A percentile compares a stretch with the other conserved stretches of the same genome.
Evolutionary conservation across 1,284 basidiomycete species (phyloP).

Genomic region (Gastroboletus turbinatus): DNA sequence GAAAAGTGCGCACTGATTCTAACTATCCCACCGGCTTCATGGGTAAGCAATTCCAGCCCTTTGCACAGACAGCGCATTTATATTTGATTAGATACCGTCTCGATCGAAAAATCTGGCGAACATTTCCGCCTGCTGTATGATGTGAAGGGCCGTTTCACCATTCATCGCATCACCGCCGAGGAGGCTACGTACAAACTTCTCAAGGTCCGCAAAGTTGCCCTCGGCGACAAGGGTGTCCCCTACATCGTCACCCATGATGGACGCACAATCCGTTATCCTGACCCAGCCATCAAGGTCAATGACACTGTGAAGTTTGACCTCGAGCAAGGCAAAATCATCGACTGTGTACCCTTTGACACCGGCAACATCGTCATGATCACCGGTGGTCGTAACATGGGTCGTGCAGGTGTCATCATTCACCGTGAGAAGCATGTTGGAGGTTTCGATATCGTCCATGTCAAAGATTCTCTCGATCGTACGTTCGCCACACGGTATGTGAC

Average conservation of each 20-base stretch:
- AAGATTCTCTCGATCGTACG: conserved; percentile 92
- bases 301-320: conserved; percentile 98
- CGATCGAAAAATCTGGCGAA: conserved; percentile 98
- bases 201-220: conserved; percentile 91
- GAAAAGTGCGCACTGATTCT: conserved; percentile 97
- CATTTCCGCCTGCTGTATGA: conserved; percentile 99
- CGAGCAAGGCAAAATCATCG: conserved; percentile 91
- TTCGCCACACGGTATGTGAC: conserved; percentile 87
- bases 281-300: conserved; percentile 94
- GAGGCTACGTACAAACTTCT: conserved; percentile 98
- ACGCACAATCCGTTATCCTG: conserved; percentile 99
- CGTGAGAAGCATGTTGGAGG: conserved; percentile 97
- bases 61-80: neutral
- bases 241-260: conserved; percentile 99
- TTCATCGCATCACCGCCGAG: conserved; percentile 99
- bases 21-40: conserved; percentile 97
- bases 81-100: conserved; percentile 76
- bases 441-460: conserved; percentile 97
- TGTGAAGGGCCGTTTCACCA: conserved; percentile 98
- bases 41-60: conserved; percentile 57
- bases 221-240: conserved; percentile 94
- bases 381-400: conserved; percentile 99
- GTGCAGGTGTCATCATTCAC: conserved; percentile 94
- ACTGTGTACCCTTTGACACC: conserved; percentile 95
- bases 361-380: conserved; percentile 98